These are phyloP conservation scores for Pseudohyphozyma bogoriensis DNA, from an alignment of 768 basidiomycete species.

Conservation along the genomic window DNA sequence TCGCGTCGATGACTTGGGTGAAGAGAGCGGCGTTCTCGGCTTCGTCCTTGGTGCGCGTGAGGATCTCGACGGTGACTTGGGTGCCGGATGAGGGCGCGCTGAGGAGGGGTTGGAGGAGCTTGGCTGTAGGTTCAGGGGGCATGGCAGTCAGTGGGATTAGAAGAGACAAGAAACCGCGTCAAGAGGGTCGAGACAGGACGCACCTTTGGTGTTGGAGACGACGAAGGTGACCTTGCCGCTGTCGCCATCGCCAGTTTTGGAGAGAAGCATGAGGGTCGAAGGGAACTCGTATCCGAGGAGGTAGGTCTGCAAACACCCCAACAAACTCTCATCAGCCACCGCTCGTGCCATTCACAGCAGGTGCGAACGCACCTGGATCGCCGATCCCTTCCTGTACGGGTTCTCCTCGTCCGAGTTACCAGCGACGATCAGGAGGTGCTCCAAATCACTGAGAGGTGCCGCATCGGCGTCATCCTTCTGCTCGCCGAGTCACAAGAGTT, in stretches of 20 bases:
- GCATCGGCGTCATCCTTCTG: constrained; percentile 29
- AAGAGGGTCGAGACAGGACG: background rate
- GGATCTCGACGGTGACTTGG: constrained; percentile 57
- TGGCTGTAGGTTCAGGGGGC: constrained; percentile 9
- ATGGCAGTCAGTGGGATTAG: background rate
- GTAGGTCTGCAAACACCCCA: constrained; percentile 59
- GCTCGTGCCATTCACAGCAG: background rate
- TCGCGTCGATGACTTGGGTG: constrained; percentile 21
- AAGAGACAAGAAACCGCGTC: background rate
- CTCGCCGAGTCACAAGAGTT: background rate
- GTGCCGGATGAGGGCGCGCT: background rate
- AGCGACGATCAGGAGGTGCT: constrained; percentile 38
- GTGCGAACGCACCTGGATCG: constrained; percentile 61
- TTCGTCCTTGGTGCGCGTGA: constrained; percentile 42
- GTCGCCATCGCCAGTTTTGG: too few relatives aligned
- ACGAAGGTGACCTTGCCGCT: constrained; percentile 63
- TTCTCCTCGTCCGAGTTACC: constrained; percentile 60
- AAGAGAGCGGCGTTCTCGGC: constrained; percentile 33
- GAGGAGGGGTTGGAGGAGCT: constrained; percentile 22
- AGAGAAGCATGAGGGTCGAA: constrained; percentile 76
- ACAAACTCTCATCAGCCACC: constrained; percentile 10
- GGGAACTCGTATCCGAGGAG: constrained; percentile 96
- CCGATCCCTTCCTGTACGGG: constrained; percentile 79
- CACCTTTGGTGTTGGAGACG: constrained; percentile 52
- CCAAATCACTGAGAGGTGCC: constrained; percentile 32